Base-by-base conservation (phyloP, 129 eudicot species). In the Rutidosis leptorrhynchoides region DNA sequence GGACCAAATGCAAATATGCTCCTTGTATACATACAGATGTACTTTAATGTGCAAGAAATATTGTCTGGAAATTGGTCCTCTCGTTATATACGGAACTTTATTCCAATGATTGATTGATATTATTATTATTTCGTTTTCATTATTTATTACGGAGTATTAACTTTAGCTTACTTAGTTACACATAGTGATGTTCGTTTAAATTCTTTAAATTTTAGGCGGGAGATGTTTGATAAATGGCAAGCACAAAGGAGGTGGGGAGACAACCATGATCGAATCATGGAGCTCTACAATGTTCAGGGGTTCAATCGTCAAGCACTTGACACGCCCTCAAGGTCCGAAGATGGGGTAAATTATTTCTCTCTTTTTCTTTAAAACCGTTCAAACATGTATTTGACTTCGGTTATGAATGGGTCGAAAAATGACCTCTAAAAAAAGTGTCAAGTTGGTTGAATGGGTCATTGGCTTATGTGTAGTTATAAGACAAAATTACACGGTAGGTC, bases 171-270 rank as follows among this genome's bases (percentile, higher is more conserved):
- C 45, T 62, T n/a, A 51, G 46, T 25, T 57, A 7, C 23, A 40
- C 26, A 62, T 81, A 30, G 55, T 76, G 58, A 70, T 8, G 9
- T 65, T 29, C 16, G 14, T n/a, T 45, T 51, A 28, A 46, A n/a
- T 45, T 20, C 35, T 21, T 60, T 64, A 65, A 56, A 63, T 51
- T 25, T 27, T 6, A 89, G 96, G 79, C 96, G 96, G 53, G 96
- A 89, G 73, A 80, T 89, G 96, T 89, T 89, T 37, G 77, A 89
- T 62, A 89, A 89, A 71, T 89, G 96, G 96, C 90, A 89, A 89
- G 96, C 96, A 24, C 94, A 85, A 45, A 80, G 94, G 69, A 85
- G 96, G 96, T 89, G 96, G 96, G 94, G 94, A 46, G 96, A 89
- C 61, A 89, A 89, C 58, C 85, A 80, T 25, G 96, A 89, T 48